phyloP scores from a whole-genome alignment of 495 filamentous ascomycete genomes.

The Neurospora sp. region DNA sequence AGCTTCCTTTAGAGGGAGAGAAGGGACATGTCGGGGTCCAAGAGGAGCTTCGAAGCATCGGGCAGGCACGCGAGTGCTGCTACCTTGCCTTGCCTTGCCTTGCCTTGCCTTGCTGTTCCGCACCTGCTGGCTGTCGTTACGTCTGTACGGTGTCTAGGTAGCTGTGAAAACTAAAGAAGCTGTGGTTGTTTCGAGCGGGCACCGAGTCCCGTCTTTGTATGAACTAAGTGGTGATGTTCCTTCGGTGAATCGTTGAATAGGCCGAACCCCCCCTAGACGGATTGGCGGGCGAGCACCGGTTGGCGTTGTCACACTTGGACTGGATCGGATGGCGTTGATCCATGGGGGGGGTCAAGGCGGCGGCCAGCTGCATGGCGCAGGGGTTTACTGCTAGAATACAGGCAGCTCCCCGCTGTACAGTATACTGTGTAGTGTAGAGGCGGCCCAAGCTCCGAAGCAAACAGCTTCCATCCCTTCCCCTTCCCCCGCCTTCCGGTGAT shows the following conservation, averaged over 20 bases:
- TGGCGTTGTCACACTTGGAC: neutral
- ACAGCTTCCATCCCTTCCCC: neutral
- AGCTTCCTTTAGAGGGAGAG: neutral
- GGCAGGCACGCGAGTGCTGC: neutral
- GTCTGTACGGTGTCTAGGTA: neutral
- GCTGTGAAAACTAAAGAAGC: neutral
- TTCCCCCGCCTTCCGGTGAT: neutral
- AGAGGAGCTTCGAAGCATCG: neutral
- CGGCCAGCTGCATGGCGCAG: neutral
- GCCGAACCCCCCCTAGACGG: neutral
- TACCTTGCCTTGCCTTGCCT: neutral
- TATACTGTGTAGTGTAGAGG: neutral
- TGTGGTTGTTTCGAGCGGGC: neutral
- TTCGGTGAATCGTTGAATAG: neutral
- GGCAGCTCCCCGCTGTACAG: neutral
- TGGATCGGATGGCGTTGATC: neutral
- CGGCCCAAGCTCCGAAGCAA: neutral
- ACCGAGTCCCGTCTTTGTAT: neutral
- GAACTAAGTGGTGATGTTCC: neutral
- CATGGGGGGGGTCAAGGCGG: neutral
- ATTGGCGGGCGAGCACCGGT: neutral
- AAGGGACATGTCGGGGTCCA: slow-evolving; percentile 16
- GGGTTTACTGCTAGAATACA: neutral
- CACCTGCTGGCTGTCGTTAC: neutral
- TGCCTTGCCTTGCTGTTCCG: neutral